Conservation (phyloP, 1,139 yeast genomes). For the Sugiyamaella grinbergsii region DNA sequence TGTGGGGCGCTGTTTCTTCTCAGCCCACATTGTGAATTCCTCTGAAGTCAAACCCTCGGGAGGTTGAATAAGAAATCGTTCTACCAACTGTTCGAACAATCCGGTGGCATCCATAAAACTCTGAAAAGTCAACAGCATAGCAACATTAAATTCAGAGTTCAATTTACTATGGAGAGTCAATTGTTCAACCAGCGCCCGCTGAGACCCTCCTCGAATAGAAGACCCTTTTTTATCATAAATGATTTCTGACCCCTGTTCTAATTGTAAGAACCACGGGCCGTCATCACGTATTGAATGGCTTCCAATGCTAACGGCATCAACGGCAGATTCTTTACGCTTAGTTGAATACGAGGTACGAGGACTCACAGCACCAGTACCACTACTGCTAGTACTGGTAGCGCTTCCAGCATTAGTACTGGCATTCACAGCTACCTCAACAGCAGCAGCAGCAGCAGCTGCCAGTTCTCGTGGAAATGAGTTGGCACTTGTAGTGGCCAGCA, state of each 20-base stretch:
- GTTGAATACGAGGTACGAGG: constrained; percentile 17
- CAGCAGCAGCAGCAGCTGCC: constrained; percentile 17
- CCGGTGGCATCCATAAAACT: constrained; percentile 73
- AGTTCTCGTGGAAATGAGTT: constrained; percentile 14
- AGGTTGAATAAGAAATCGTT: constrained; percentile 71
- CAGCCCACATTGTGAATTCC: constrained; percentile 80
- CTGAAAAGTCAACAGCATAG: constrained; percentile 73
- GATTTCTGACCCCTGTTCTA: constrained; percentile 74
- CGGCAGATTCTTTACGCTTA: constrained; percentile 23
- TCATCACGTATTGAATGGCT: constrained; percentile 29
- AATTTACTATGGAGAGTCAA: constrained; percentile 75
- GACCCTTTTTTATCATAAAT: constrained; percentile 72
- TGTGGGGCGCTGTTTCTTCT: constrained; percentile 65
- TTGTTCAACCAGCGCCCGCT: constrained; percentile 77
- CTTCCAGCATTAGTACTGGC: background rate
- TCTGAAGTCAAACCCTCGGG: constrained; percentile 87
- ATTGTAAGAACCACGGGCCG: constrained; percentile 76
- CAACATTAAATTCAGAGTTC: constrained; percentile 68
- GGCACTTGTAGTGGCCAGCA: constrained; percentile 15
- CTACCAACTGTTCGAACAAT: constrained; percentile 61
- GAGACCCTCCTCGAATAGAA: constrained; percentile 81
- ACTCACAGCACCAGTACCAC: constrained; percentile 3
- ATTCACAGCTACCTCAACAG: constrained; percentile 10
- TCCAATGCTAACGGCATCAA: constrained; percentile 25
- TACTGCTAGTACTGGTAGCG: background rate